Evolutionary conservation across 352 stramenopile species (phyloP).

Genomic region (Albugo laibachii): DNA sequence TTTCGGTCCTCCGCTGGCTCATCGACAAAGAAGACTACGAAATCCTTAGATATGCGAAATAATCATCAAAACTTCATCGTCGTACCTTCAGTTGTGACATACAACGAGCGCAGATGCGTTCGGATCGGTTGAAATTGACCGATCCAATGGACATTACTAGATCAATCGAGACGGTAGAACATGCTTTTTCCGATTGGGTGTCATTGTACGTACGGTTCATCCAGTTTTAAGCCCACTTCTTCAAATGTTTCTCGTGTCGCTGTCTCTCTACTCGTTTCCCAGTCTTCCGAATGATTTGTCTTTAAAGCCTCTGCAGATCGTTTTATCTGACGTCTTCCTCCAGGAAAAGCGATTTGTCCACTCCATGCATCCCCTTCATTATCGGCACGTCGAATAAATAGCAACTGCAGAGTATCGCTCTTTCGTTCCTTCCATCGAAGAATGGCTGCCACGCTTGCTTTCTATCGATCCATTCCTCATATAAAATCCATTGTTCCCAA

Average conservation of each 20-base stretch:
- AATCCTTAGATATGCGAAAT: background rate
- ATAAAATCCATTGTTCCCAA: no score
- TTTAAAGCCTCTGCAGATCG: conserved; percentile 9
- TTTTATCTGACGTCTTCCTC: conserved; percentile 46
- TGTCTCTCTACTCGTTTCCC: conserved; percentile 48
- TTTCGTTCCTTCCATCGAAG: conserved; percentile 62
- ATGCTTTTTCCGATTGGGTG: conserved; percentile 3
- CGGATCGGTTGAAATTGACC: conserved; percentile 28
- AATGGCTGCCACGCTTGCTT: conserved; percentile 52
- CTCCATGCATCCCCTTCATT: conserved; percentile 69
- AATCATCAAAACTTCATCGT: background rate
- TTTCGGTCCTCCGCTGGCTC: conserved; percentile 18
- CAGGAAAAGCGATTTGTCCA: conserved; percentile 62
- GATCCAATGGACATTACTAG: conserved; percentile 45
- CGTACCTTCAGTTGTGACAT: conserved; percentile 44
- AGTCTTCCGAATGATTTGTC: conserved; percentile 20
- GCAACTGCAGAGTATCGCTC: conserved; percentile 36
- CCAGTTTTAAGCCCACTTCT: conserved; percentile 61
- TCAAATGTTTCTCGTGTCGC: conserved; percentile 60
- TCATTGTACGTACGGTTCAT: conserved; percentile 15
- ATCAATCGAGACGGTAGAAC: background rate
- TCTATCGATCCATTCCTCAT: conserved; percentile 8
- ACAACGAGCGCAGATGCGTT: conserved; percentile 40
- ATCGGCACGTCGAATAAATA: conserved; percentile 53
- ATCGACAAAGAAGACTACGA: conserved; percentile 57